Conservation (phyloP, 1,139 yeast species). For the Pneumocystis wakefieldiae region DNA sequence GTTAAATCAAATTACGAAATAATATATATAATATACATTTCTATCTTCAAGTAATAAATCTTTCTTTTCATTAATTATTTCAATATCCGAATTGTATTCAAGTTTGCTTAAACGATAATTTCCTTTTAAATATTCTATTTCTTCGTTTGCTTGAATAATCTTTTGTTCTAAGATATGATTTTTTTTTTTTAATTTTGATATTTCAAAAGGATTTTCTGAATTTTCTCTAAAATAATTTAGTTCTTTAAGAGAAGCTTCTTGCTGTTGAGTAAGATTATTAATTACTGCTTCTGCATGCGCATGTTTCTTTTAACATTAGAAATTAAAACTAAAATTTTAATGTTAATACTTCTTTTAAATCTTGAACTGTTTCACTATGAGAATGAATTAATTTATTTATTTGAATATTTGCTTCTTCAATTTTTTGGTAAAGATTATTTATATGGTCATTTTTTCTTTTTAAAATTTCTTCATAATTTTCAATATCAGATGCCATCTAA, state of each 20-base stretch:
- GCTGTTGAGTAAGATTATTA: neutral
- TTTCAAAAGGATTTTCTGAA: neutral
- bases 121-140: neutral
- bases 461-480: neutral
- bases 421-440: neutral
- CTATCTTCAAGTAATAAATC: neutral
- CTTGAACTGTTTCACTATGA: neutral
- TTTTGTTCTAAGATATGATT: neutral
- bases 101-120: neutral
- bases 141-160: neutral
- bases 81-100: neutral
- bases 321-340: neutral
- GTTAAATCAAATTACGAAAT: neutral
- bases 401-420: neutral
- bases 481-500: neutral
- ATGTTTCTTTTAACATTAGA: neutral
- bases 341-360: neutral
- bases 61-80: neutral
- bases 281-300: neutral
- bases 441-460: neutral
- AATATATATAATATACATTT: neutral
- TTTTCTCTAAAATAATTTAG: neutral
- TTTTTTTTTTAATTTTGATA: neutral
- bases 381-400: neutral
- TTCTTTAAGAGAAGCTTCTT: neutral